These are phyloP conservation scores for Erythrophleum fordii DNA, from an alignment of 306 rosid genomes.

Conservation along the genomic window DNA sequence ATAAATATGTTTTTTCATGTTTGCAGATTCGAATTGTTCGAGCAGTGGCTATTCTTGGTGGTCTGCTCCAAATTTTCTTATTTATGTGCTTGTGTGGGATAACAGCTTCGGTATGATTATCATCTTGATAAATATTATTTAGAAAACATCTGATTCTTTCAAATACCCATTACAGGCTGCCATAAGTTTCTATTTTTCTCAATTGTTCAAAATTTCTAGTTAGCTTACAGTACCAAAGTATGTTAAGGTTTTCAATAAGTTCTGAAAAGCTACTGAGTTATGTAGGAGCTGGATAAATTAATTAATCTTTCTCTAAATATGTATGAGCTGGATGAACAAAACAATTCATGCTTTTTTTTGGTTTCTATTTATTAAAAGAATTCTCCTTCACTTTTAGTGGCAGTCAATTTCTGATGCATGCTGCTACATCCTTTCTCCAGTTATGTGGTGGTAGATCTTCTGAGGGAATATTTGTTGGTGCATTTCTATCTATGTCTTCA, in stretches of 20 bases:
- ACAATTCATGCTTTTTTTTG: slow-evolving; percentile 1
- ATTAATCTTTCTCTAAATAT: too few relatives aligned
- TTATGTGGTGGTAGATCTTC: slow-evolving; percentile 70
- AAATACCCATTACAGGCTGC: not conserved
- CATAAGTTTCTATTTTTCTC: not conserved
- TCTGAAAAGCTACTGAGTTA: slow-evolving; percentile 13
- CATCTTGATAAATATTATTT: not conserved
- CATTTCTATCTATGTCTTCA: slow-evolving; percentile 66
- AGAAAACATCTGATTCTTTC: not conserved
- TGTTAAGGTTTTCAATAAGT: not conserved
- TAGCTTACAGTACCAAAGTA: not conserved
- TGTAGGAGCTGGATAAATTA: not conserved
- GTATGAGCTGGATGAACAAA: not conserved
- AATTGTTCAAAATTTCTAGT: not conserved
- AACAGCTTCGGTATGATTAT: slow-evolving; percentile 72
- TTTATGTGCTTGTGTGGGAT: slow-evolving; percentile 92
- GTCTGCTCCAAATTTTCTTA: slow-evolving; percentile 85
- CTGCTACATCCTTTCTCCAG: slow-evolving; percentile 50
- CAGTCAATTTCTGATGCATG: slow-evolving; percentile 44
- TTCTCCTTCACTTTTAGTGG: not conserved
- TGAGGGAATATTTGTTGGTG: slow-evolving; percentile 67
- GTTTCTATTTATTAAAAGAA: slow-evolving; percentile 6
- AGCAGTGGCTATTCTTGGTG: slow-evolving; percentile 92
- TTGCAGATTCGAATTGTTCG: slow-evolving; percentile 89
- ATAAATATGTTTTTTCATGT: slow-evolving; percentile 31